Percentiles rank a stretch among this genome's conserved stretches.
Conservation (phyloP, 2,329 filamentous ascomycete species). For the Orbilia blumenaviensis region DNA sequence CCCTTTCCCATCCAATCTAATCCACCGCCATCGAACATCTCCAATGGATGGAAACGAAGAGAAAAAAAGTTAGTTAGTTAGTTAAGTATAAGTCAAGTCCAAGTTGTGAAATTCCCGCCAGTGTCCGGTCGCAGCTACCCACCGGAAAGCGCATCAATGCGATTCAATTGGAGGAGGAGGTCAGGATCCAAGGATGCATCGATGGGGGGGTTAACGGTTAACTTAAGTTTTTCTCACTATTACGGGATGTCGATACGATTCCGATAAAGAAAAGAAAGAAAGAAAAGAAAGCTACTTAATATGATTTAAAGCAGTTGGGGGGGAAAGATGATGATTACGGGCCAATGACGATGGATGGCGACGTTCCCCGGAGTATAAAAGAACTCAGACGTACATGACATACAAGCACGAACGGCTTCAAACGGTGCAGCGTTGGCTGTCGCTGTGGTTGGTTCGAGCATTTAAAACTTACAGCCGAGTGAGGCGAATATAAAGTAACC, state of each 20-base stretch:
- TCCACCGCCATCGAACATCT: conserved; percentile 13
- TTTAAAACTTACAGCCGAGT: not conserved
- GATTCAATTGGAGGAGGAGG: conserved; percentile 1
- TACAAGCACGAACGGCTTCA: conserved; percentile 28
- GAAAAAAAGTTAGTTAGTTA: too few species aligned
- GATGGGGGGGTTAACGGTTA: too few species aligned
- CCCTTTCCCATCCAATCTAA: not conserved
- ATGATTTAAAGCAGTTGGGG: not conserved
- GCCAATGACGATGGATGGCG: conserved; percentile 30
- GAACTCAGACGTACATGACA: too few species aligned
- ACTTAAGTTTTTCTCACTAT: too few species aligned
- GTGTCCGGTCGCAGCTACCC: conserved; percentile 26
- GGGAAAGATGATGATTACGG: not conserved
- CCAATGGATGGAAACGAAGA: conserved; percentile 8
- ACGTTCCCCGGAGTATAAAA: conserved; percentile 20
- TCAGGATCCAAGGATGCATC: too few species aligned
- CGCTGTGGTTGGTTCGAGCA: conserved; percentile 40
- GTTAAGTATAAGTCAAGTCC: too few species aligned
- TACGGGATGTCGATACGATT: conserved; percentile 50
- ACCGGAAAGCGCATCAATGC: conserved; percentile 15
- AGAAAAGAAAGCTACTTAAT: too few species aligned
- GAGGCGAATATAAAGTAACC: too few species aligned
- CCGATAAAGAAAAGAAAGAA: not conserved
- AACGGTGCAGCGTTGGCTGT: conserved; percentile 45
- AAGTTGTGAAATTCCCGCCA: too few species aligned